These are phyloP conservation scores for Saccharum officinarum DNA, from an alignment of 176 grass and related monocot genomes.

Conservation along the genomic window DNA sequence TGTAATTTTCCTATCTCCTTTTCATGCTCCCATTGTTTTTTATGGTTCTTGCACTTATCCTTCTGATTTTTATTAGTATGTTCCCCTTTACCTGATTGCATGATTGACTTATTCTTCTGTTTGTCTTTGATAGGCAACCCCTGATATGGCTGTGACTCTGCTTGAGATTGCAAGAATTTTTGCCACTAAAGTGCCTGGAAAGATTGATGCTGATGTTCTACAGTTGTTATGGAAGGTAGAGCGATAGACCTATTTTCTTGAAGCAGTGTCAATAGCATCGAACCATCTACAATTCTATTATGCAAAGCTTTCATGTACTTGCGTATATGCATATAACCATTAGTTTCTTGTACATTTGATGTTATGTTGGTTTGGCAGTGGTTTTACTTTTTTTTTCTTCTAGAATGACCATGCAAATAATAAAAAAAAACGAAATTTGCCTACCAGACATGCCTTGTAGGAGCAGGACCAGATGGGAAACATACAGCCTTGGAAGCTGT, in stretches of 20 bases:
- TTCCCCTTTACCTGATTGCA: constrained; percentile 1
- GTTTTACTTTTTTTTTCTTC: constrained; percentile 17
- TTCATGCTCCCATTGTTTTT: background rate
- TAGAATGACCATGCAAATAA: background rate
- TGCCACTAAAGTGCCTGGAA: constrained; percentile 99
- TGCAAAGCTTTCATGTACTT: background rate
- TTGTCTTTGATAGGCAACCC: constrained; percentile 87
- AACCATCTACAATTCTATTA: background rate
- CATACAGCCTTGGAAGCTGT: constrained; percentile 98
- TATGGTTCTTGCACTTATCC: constrained; percentile 14
- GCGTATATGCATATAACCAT: background rate
- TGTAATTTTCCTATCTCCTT: background rate
- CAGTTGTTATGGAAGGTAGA: constrained; percentile 98
- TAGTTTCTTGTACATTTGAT: background rate
- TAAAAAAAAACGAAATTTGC: constrained; percentile 16
- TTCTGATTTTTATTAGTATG: constrained; percentile 18
- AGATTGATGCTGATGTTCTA: constrained; percentile 98
- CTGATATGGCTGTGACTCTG: constrained; percentile 97
- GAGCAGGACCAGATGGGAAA: constrained; percentile 98
- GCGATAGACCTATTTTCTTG: constrained; percentile 54
- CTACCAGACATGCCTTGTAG: constrained; percentile 94
- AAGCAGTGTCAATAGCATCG: background rate
- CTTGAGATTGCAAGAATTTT: constrained; percentile 99
- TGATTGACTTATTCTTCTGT: constrained; percentile 22
- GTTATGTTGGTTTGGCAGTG: constrained; percentile 2